Conservation (phyloP, 768 basidiomycete species). For the Boletus pseudopeckii region DNA sequence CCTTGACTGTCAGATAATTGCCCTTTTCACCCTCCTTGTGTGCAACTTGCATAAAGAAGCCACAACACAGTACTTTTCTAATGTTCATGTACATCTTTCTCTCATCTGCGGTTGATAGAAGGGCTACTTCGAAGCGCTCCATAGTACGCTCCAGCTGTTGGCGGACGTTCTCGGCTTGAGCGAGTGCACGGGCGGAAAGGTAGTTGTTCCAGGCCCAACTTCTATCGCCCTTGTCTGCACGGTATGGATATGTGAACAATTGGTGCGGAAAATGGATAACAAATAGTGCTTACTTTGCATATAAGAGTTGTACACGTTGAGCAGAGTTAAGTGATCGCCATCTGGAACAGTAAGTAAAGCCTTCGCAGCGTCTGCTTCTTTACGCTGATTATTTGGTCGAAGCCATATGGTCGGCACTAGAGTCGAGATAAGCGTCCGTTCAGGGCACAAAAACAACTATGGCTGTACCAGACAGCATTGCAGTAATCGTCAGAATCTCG, state of each 20-base stretch:
- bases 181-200: conserved; percentile 75
- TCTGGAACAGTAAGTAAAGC: conserved; percentile 85
- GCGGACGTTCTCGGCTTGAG: conserved; percentile 92
- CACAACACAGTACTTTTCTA: conserved; percentile 80
- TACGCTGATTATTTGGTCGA: conserved; percentile 81
- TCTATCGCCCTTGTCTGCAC: conserved; percentile 65
- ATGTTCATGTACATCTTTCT: conserved; percentile 71
- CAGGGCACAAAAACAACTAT: background rate
- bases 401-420: conserved; percentile 90
- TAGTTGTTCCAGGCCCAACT: conserved; percentile 93
- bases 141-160: conserved; percentile 84
- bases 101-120: conserved; percentile 66
- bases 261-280: background rate
- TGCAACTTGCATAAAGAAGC: conserved; percentile 98
- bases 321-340: conserved; percentile 91
- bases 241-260: background rate
- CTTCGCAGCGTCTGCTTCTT: conserved; percentile 92
- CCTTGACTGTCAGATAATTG: conserved; percentile 88
- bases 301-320: conserved; percentile 96
- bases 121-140: conserved; percentile 83
- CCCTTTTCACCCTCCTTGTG: conserved; percentile 92
- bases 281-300: conserved; percentile 56
- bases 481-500: conserved; percentile 90
- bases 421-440: background rate
- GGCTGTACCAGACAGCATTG: conserved; percentile 86